A percentile compares a stretch with the other conserved stretches of the same genome.
phyloP scores from a whole-genome alignment of 805 yeast genomes.

The Metschnikowia similis region DNA sequence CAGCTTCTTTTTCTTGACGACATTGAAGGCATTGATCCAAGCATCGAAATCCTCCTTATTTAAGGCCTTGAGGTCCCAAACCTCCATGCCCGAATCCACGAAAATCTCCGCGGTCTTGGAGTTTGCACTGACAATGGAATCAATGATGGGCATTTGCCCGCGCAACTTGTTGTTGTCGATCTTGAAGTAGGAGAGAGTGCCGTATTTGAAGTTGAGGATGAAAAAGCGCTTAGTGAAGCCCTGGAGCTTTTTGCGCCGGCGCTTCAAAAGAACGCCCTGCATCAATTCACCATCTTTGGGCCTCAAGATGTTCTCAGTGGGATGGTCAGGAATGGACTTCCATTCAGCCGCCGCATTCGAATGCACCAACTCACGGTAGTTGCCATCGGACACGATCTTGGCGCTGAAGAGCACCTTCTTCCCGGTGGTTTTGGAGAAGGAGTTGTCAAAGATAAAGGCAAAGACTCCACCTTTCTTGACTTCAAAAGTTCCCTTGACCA shows the following conservation, averaged over 20 bases:
- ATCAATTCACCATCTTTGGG: constrained; percentile 66
- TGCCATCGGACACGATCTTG: constrained; percentile 14
- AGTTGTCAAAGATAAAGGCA: constrained; percentile 90
- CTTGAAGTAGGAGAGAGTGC: constrained; percentile 79
- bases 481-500: constrained; percentile 58
- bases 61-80: constrained; percentile 80
- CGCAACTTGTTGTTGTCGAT: constrained; percentile 68
- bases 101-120: constrained; percentile 62
- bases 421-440: constrained; percentile 79
- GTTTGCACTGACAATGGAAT: constrained; percentile 80
- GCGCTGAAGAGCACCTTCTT: constrained; percentile 71
- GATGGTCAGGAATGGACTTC: constrained; percentile 1
- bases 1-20: constrained; percentile 32
- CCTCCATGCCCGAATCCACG: constrained; percentile 92
- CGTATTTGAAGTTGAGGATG: constrained; percentile 74
- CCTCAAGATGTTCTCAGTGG: constrained; percentile 18
- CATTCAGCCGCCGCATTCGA: neutral
- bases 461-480: constrained; percentile 63
- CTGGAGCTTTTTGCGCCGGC: constrained; percentile 75
- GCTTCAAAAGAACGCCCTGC: constrained; percentile 76
- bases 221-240: constrained; percentile 86
- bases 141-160: constrained; percentile 86
- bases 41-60: constrained; percentile 61
- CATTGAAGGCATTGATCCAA: constrained; percentile 81
- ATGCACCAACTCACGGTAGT: neutral